Conservation (phyloP, 352 stramenopile species). For the Globisporangium spinosum region DNA sequence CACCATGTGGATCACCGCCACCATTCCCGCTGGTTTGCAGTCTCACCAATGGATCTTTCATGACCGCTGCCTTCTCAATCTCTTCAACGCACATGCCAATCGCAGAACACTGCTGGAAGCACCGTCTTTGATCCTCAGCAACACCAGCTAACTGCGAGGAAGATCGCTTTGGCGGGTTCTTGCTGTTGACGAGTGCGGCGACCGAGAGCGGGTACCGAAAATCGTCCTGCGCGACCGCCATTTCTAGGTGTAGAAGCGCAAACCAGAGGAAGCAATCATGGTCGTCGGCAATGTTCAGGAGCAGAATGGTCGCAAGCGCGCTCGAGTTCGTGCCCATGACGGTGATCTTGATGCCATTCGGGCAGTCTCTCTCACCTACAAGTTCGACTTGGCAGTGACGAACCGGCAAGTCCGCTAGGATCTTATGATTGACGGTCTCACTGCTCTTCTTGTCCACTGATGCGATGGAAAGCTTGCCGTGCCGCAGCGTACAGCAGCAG, state of each 20-base stretch:
- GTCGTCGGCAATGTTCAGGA: conserved; percentile 42
- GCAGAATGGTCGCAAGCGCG: conserved; percentile 27
- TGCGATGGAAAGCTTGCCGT: conserved; percentile 36
- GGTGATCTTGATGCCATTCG: conserved; percentile 49
- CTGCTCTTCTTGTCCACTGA: background rate
- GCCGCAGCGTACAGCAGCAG: conserved; percentile 28
- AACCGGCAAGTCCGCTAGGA: conserved; percentile 32
- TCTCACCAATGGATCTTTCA: conserved; percentile 18
- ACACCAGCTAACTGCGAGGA: conserved; percentile 18
- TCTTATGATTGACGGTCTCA: background rate
- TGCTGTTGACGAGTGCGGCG: conserved; percentile 19
- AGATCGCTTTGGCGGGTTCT: conserved; percentile 21
- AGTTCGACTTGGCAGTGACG: conserved; percentile 47
- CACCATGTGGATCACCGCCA: background rate
- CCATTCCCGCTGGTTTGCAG: background rate
- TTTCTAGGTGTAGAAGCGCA: conserved; percentile 48
- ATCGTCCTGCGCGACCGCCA: conserved; percentile 43
- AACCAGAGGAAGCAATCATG: conserved; percentile 57
- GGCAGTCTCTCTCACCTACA: conserved; percentile 34
- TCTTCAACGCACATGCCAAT: conserved; percentile 30
- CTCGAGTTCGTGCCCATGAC: conserved; percentile 6
- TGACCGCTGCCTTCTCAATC: conserved; percentile 35
- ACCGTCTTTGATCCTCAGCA: conserved; percentile 30
- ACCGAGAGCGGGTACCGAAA: conserved; percentile 30
- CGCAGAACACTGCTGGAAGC: conserved; percentile 35